A percentile compares a stretch with the other conserved stretches of the same genome.
phyloP scores from a whole-genome alignment of 352 stramenopile genomes.

The Globisporangium radiosum region DNA sequence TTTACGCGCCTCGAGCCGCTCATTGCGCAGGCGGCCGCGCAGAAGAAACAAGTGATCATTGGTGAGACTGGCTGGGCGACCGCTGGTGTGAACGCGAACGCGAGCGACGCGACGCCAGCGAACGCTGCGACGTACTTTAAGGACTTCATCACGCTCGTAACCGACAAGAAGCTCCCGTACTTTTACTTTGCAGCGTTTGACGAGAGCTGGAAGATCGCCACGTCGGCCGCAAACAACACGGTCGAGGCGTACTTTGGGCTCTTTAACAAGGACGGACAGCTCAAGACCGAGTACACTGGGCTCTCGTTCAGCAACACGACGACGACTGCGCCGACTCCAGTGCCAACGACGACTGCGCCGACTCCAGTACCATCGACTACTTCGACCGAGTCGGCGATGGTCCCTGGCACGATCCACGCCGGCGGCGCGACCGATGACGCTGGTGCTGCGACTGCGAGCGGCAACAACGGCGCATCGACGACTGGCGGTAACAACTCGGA shows the following conservation, averaged over 20 bases:
- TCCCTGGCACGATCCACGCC: neutral
- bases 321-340: neutral
- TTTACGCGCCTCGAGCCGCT: conserved; percentile 30
- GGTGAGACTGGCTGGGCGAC: conserved; percentile 68
- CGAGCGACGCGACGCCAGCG: conserved; percentile 26
- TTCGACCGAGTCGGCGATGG: no score
- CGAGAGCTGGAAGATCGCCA: conserved; percentile 50
- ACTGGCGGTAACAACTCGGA: neutral
- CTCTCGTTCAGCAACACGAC: conserved; percentile 24
- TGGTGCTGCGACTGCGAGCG: neutral
- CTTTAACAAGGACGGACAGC: conserved; percentile 34
- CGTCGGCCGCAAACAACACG: conserved; percentile 38
- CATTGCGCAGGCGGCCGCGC: conserved; percentile 16
- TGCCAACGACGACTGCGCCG: no score
- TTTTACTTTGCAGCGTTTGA: conserved; percentile 72
- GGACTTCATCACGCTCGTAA: conserved; percentile 44
- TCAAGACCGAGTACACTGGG: conserved; percentile 39
- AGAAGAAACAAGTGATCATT: conserved; percentile 48
- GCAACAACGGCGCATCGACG: neutral
- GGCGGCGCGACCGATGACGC: neutral
- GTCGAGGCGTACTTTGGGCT: conserved; percentile 71
- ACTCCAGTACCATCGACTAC: no score
- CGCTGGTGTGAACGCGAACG: conserved; percentile 23
- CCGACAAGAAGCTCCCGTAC: conserved; percentile 35
- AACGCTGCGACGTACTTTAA: conserved; percentile 53